Evolutionary conservation across 1,139 yeast genomes (phyloP).

Genomic region (Diutina pseudorugosa): DNA sequence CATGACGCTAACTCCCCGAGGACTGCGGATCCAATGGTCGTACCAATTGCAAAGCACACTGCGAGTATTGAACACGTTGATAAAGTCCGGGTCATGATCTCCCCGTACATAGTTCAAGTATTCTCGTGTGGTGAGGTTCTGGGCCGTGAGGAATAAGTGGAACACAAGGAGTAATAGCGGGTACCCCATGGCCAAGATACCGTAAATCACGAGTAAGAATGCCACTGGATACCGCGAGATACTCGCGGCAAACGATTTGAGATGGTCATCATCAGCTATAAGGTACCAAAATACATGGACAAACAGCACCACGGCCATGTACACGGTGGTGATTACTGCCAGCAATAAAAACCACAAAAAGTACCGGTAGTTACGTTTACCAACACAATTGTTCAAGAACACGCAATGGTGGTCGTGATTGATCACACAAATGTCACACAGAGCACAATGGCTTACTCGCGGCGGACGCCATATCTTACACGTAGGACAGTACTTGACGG

Average conservation of each 20-base stretch:
- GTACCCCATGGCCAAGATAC: slow-evolving; percentile 32
- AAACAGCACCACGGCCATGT: slow-evolving; percentile 16
- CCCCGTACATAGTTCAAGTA: slow-evolving; percentile 31
- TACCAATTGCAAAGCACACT: slow-evolving; percentile 27
- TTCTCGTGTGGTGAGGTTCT: slow-evolving; percentile 65
- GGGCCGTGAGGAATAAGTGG: slow-evolving; percentile 41
- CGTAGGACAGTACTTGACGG: slow-evolving; percentile 33
- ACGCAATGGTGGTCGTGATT: slow-evolving; percentile 33
- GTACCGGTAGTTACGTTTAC: slow-evolving; percentile 20
- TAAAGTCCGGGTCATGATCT: slow-evolving; percentile 13
- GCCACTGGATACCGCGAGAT: slow-evolving; percentile 25
- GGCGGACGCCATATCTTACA: slow-evolving; percentile 40
- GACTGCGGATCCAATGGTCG: slow-evolving; percentile 36
- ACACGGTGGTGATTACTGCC: slow-evolving; percentile 13
- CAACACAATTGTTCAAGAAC: slow-evolving; percentile 30
- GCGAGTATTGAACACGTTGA: slow-evolving; percentile 32
- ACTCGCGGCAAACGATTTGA: slow-evolving; percentile 12
- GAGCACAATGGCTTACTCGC: slow-evolving; percentile 30
- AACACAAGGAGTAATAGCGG: slow-evolving; percentile 41
- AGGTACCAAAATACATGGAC: slow-evolving; percentile 19
- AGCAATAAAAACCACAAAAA: slow-evolving; percentile 29
- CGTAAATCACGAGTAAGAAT: slow-evolving; percentile 37
- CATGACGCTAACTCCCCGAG: slow-evolving; percentile 23
- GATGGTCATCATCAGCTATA: background rate
- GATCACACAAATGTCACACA: slow-evolving; percentile 32